Base-by-base conservation (phyloP, 305 asterid species). In the Fraxinus greggii region DNA sequence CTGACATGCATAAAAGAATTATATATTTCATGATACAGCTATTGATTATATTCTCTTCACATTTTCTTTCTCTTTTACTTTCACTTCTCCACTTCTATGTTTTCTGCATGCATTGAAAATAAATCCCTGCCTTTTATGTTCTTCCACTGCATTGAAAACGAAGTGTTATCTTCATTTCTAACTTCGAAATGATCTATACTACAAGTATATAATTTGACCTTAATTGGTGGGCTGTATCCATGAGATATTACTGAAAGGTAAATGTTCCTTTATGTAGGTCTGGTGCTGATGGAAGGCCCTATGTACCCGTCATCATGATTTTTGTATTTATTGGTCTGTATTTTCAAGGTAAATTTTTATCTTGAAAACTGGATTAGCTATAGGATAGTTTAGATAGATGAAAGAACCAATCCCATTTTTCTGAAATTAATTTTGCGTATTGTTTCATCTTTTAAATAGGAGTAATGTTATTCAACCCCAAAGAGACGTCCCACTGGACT, bases 301-400 rank as follows among this genome's bases (percentile, higher is more conserved):
- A 72, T 76, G 79, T 65, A 76, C 81, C 89, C 31, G 54, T 86
- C 29, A n/a, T 79, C 61, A 7, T 85, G 79, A 76, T 91, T 84
- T 85, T 88, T 81, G 82, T 89, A 33, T 28, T 87, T 26, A 72
- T 88, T 32, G 87, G 83, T 75, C 56, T 91, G 82, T 88, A 56
- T 82, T 88, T 84, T 85, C 94, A 90, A 85, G 87, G 90, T 83
- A 87, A 84, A n/a, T 12, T 72, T 78, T 77, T 83, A 75, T 85
- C 80, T 83, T 91, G 88, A 88, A 78, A 79, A 48, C 23, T 79
- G 78, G 73, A 51, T 36, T 83, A 29, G 65, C 69, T 45, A 35
- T 36, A 36, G 12, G 35, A 24, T 76, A 80, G 84, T 77, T 31
- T 32, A 75, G 81, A 45, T 70, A 84, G 81, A 31, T 67, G 35